A percentile compares a stretch with the other conserved stretches of the same genome.
Evolutionary conservation across 78 protist genomes (phyloP).

Genomic region (Dictyostelium purpureum): DNA sequence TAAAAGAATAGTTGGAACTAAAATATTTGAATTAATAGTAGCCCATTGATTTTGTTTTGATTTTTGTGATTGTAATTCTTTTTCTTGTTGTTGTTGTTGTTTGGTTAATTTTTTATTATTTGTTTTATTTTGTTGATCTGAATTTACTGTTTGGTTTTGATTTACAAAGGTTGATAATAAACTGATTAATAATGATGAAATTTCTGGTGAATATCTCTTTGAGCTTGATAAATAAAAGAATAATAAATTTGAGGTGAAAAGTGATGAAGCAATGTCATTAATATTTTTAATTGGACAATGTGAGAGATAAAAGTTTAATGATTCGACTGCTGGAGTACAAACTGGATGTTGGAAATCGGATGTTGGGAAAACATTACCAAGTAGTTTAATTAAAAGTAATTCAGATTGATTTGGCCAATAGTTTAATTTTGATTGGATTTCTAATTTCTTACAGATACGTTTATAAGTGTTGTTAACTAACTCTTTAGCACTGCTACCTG

Average conservation of each 20-base stretch:
- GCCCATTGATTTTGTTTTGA: slow-evolving; percentile 53
- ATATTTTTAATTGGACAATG: slow-evolving; percentile 60
- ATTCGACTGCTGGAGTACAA: slow-evolving; percentile 44
- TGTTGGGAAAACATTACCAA: slow-evolving; percentile 66
- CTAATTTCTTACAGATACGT: slow-evolving; percentile 6
- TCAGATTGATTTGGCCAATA: slow-evolving; percentile 69
- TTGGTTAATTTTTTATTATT: not conserved
- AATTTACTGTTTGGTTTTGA: not conserved
- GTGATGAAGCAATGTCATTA: slow-evolving; percentile 32
- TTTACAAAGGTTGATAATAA: slow-evolving; percentile 21
- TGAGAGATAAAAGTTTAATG: slow-evolving; percentile 32
- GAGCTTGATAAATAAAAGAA: slow-evolving; percentile 9
- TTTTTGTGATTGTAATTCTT: too few species aligned
- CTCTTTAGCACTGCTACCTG: not conserved
- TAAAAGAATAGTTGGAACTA: slow-evolving; percentile 54
- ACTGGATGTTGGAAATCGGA: slow-evolving; percentile 77
- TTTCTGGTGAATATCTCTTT: slow-evolving; percentile 71
- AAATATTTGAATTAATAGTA: not conserved
- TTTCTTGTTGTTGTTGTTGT: not conserved
- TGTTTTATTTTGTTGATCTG: not conserved
- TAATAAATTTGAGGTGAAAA: slow-evolving; percentile 50
- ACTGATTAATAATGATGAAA: slow-evolving; percentile 36
- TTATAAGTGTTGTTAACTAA: slow-evolving; percentile 5
- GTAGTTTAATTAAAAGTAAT: slow-evolving; percentile 40
- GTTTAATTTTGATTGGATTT: not conserved